Base-by-base conservation (phyloP, 2,329 filamentous ascomycete genomes). In the Alternaria sp. region DNA sequence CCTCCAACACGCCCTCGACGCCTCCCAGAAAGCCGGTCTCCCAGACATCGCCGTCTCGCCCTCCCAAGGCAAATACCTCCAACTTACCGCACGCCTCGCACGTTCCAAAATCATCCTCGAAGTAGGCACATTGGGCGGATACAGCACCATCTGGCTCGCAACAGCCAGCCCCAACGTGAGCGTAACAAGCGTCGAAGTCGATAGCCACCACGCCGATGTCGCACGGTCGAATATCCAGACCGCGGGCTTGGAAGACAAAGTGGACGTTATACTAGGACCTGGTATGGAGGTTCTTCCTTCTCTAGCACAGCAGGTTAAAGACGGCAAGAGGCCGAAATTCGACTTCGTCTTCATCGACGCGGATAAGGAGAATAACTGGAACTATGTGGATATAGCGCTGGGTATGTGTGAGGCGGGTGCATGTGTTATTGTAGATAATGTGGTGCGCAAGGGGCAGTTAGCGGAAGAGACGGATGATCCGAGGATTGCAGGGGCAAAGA, bases 341-440 rank as follows among this genome's bases (percentile, higher is more conserved):
- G 84, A 84, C 59, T 79, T 87, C 64, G 81, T 84, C 1, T 87
- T 87, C 61, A 84, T 87, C 37, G 85, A 87, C 70, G 86, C 85
- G 7, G 83, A 84, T 50, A 85, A 84, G 75, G 76, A 78, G 46
- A 83, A 84, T 65, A 84, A 86, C 59, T 83, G 79, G 77, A 78
- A 80, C 26, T 86, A 86, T 64, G 85, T 87, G 46, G 78, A 86
- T 58, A 75, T 75, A 67, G 82, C 82, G 3, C 71, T 84, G 20
- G 78, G 77, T 33, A 75, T 86, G 71, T 79, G 76, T 0, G 76
- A 79, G n/a, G 66, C 70, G 1, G 79, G 81, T 0, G 82, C 82
- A 0, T 78, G 74, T 9, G 78, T 87, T 26, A 82, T 83, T 45
- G 80, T 87, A 3, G 85, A 87, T 71, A 86, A 87, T 71, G 82